A percentile compares a stretch with the other conserved stretches of the same genome.
Evolutionary conservation across 306 rosid genomes (phyloP).

Genomic region (Corylus heterophylla): DNA sequence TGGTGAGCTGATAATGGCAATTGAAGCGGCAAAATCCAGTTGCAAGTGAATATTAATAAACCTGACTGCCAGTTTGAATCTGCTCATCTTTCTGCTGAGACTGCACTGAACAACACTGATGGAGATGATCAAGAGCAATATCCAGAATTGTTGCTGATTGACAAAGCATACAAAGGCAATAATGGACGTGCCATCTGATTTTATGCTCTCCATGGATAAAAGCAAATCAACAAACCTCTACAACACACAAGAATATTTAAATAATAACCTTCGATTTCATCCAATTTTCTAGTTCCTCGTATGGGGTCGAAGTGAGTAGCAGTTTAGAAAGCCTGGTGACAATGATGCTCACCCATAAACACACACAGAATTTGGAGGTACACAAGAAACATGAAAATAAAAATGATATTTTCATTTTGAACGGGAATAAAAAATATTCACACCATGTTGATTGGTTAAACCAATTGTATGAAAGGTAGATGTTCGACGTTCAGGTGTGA

Average conservation of each 20-base stretch:
- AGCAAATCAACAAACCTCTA: not conserved
- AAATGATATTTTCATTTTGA: not conserved
- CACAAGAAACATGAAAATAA: not conserved
- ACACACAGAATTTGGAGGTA: not conserved
- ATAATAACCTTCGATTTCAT: no score
- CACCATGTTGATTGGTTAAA: not conserved
- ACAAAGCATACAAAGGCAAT: not conserved
- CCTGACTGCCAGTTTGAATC: not conserved
- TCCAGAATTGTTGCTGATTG: not conserved
- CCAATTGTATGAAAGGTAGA: not conserved
- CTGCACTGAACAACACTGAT: no score
- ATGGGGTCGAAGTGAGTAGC: not conserved
- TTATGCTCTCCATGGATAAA: not conserved
- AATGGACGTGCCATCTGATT: not conserved
- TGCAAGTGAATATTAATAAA: not conserved
- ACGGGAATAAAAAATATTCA: not conserved
- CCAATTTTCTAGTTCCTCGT: not conserved
- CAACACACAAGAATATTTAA: not conserved
- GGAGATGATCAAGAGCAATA: not conserved
- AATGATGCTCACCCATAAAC: not conserved
- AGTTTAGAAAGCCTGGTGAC: not conserved
- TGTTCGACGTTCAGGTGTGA: conserved; percentile 10
- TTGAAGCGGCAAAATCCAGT: not conserved
- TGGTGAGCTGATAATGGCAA: not conserved
- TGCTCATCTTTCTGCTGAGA: no score